phyloP scores from a whole-genome alignment of 208 protist species.

The Phytomonas francai region DNA sequence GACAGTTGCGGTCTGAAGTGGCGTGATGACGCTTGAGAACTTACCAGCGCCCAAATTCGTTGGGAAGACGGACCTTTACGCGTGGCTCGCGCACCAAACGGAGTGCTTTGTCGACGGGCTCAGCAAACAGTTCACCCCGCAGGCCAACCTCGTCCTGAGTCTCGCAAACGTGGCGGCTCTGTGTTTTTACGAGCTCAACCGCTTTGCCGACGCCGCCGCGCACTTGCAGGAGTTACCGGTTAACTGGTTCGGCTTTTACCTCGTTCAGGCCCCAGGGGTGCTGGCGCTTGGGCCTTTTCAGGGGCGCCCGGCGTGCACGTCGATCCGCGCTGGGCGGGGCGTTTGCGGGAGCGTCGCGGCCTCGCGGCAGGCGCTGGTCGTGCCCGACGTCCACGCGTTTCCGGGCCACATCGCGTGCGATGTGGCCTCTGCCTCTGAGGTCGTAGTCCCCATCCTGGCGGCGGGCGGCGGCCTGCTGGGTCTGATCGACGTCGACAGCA shows the following conservation, averaged over 20 bases:
- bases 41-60: slow-evolving; percentile 20
- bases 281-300: slow-evolving; percentile 93
- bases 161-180: slow-evolving; percentile 75
- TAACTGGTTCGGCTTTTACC: slow-evolving; percentile 93
- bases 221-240: slow-evolving; percentile 46
- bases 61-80: slow-evolving; percentile 59
- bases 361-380: slow-evolving; percentile 37
- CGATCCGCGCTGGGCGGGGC: slow-evolving; percentile 79
- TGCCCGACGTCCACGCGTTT: slow-evolving; percentile 87
- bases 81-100: slow-evolving; percentile 40
- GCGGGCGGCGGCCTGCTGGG: slow-evolving; percentile 52
- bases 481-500: slow-evolving; percentile 84
- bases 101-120: slow-evolving; percentile 33
- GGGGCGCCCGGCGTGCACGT: slow-evolving; percentile 84
- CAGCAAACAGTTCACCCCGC: slow-evolving; percentile 36
- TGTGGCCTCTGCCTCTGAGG: slow-evolving; percentile 79
- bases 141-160: slow-evolving; percentile 51
- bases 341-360: slow-evolving; percentile 83
- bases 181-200: slow-evolving; percentile 79
- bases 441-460: slow-evolving; percentile 81
- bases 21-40: slow-evolving; percentile 15
- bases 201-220: slow-evolving; percentile 29
- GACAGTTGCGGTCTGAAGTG: not conserved
- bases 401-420: slow-evolving; percentile 94
- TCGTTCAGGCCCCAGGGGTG: slow-evolving; percentile 51